Evolutionary conservation across 208 protist species (phyloP).

Genomic region (Acanthamoeba divionensis): DNA sequence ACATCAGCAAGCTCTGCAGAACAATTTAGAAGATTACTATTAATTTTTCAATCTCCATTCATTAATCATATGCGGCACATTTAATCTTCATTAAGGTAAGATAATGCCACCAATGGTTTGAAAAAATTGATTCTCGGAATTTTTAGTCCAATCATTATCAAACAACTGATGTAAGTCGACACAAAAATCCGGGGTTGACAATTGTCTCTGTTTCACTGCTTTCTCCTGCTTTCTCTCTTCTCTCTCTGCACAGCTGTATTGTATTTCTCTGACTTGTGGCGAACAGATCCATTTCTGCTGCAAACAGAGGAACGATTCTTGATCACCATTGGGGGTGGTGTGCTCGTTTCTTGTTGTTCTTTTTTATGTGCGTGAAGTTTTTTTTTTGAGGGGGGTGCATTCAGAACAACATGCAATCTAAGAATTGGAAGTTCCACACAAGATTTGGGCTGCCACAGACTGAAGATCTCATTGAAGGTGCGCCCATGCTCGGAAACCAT

Average conservation of each 20-base stretch:
- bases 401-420: background rate
- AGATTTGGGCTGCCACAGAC: background rate
- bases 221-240: too few species aligned
- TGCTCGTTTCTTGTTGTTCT: background rate
- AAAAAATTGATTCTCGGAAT: too few species aligned
- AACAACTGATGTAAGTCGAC: too few species aligned
- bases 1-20: too few species aligned
- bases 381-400: background rate
- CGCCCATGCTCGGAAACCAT: background rate
- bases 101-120: too few species aligned
- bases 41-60: too few species aligned
- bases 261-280: background rate
- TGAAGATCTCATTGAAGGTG: background rate
- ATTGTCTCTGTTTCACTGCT: too few species aligned
- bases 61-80: too few species aligned
- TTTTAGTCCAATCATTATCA: too few species aligned
- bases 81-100: too few species aligned
- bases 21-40: too few species aligned
- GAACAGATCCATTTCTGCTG: background rate
- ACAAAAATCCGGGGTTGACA: too few species aligned
- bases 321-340: background rate
- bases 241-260: background rate
- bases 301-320: background rate
- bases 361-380: background rate
- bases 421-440: constrained; percentile 21